Evolutionary conservation across 2,329 filamentous ascomycete species (phyloP).

Genomic region (Leptographium radiaticola): DNA sequence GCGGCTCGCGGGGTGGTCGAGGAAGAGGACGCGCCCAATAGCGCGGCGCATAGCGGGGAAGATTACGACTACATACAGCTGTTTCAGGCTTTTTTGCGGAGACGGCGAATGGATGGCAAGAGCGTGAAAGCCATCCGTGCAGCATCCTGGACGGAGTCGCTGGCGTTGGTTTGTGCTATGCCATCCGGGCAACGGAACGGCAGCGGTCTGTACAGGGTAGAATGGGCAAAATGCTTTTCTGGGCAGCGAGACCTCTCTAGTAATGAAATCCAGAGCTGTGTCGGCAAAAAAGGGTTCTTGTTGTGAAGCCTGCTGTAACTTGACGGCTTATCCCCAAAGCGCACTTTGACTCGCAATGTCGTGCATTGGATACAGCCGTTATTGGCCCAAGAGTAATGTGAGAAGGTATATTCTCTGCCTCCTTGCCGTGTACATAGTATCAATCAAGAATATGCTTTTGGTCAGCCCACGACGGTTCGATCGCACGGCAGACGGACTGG

Average conservation of each 20-base stretch:
- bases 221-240: background rate
- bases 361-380: too few species aligned
- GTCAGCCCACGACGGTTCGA: conserved; percentile 52
- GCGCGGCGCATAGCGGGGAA: background rate
- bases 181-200: too few species aligned
- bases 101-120: background rate
- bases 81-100: too few species aligned
- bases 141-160: background rate
- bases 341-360: too few species aligned
- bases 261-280: too few species aligned
- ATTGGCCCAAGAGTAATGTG: too few species aligned
- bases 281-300: too few species aligned
- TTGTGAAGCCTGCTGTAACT: too few species aligned
- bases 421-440: too few species aligned
- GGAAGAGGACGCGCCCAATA: conserved; percentile 23
- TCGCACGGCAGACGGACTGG: conserved; percentile 56
- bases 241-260: too few species aligned
- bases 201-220: too few species aligned
- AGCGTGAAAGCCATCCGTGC: background rate
- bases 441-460: conserved; percentile 45
- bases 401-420: background rate
- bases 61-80: background rate
- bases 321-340: too few species aligned
- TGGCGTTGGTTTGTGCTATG: background rate
- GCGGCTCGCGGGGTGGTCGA: conserved; percentile 40